phyloP scores from a whole-genome alignment of 257 asterid species.

The Forsythia viridissima region DNA sequence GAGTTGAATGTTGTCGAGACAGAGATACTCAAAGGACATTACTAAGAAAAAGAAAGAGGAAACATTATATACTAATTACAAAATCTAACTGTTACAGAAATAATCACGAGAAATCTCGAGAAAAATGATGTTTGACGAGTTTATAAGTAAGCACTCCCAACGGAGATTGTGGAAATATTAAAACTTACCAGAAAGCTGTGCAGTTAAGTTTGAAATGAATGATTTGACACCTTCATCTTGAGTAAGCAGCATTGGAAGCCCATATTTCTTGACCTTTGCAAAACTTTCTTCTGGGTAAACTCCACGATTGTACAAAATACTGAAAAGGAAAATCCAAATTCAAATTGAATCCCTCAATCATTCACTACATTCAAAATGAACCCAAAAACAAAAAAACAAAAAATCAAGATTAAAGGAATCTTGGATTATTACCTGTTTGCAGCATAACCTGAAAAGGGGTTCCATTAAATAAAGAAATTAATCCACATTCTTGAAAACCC shows the following conservation, averaged over 20 bases:
- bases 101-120: too few species aligned
- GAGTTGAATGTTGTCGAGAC: not conserved
- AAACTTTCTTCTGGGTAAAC: conserved; percentile 93
- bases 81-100: not conserved
- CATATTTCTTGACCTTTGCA: conserved; percentile 85
- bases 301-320: conserved; percentile 84
- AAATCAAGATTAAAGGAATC: not conserved
- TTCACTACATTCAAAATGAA: not conserved
- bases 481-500: conserved; percentile 2
- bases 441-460: conserved; percentile 70
- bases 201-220: conserved; percentile 76
- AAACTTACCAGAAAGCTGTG: conserved; percentile 81
- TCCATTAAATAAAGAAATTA: conserved; percentile 10
- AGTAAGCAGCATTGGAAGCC: conserved; percentile 85
- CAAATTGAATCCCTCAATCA: conserved; percentile 10
- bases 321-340: conserved; percentile 13
- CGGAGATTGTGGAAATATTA: not conserved
- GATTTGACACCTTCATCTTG: conserved; percentile 91
- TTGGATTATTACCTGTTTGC: conserved; percentile 66
- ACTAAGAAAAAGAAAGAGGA: too few species aligned
- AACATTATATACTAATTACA: too few species aligned
- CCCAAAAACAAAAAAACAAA: too few species aligned
- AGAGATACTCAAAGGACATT: not conserved
- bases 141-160: too few species aligned
- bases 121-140: too few species aligned